Percentiles rank a stretch among this genome's conserved stretches.
Evolutionary conservation across 768 basidiomycete genomes (phyloP).

Genomic region (Panaeolus papilionaceus): DNA sequence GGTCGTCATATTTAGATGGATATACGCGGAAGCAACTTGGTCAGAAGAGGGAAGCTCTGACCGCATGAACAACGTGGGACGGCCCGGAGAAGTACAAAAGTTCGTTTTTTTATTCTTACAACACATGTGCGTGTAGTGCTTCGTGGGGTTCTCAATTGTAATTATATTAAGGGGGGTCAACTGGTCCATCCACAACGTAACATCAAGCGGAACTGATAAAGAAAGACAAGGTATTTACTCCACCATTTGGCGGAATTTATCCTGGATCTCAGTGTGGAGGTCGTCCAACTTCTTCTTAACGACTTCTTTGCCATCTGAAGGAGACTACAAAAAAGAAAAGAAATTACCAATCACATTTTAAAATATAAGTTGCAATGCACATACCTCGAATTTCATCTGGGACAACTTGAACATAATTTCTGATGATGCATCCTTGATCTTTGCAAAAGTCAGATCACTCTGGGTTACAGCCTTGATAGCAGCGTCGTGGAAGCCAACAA

Average conservation of each 20-base stretch:
- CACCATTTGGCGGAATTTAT: conserved; percentile 88
- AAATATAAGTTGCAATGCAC: conserved; percentile 26
- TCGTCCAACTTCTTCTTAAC: conserved; percentile 85
- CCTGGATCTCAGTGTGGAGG: conserved; percentile 85
- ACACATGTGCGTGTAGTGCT: background rate
- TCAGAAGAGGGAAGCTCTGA: conserved; percentile 8
- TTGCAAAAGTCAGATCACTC: conserved; percentile 82
- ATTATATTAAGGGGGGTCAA: conserved; percentile 2
- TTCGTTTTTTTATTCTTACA: background rate
- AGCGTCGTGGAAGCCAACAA: conserved; percentile 93
- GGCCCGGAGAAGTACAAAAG: background rate
- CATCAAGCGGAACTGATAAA: conserved; percentile 14
- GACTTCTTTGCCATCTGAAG: conserved; percentile 86
- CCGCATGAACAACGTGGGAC: conserved; percentile 9
- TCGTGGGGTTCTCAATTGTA: conserved; percentile 5
- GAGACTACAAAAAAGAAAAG: conserved; percentile 59
- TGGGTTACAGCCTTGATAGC: conserved; percentile 86
- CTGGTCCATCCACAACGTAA: conserved; percentile 15
- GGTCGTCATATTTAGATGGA: conserved; percentile 19
- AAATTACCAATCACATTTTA: background rate
- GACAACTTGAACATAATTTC: conserved; percentile 98
- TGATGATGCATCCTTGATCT: conserved; percentile 84
- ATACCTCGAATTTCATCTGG: conserved; percentile 98
- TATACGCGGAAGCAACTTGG: conserved; percentile 15
- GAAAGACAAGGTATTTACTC: conserved; percentile 53